Base-by-base conservation (phyloP, 1,284 basidiomycete genomes). In the Leccinum fuscescens region DNA sequence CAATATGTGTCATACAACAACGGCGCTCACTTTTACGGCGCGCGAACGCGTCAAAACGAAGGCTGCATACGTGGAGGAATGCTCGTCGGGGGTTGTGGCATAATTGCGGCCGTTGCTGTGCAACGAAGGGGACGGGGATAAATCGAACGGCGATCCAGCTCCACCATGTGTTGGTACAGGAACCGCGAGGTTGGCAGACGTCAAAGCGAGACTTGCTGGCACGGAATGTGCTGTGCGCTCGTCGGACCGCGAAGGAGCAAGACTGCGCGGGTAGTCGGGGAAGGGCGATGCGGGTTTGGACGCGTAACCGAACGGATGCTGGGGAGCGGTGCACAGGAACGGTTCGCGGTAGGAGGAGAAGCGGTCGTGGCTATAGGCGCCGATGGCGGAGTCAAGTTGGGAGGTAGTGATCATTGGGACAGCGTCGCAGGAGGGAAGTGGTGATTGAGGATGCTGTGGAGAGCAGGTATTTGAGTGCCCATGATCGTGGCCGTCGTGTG, bases 31-130 rank as follows among this genome's bases (percentile, higher is more conserved):
- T 55, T 77, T 78, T 31, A 84, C 76, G 27, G 80, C 81, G 58
- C 84, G 78, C 57, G 83, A 84, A 31, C 77, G 77, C 44, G 81
- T 79, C 24, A 74, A 67, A 22, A 81, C 66, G 62, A 86, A 86
- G 11, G 78, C 71, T 20, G 80, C 74, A 42, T 80, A 74, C 20
- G 55, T 57, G 6, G 64, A 58, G 49, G 65, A 51, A 29, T 61
- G 55, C 9, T 63, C 64, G 46, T 59, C 52, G 11, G 55, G 24
- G 8, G 35, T 20, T 17, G 17, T 20, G 17, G 17, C 55, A 54
- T 57, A 39, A 63, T 66, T 62, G 14, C 69, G 74, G 59, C 74
- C 76, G 61, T 69, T 76, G 64, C 75, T 77, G 62, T 71, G 73
- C 15, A 67, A 62, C 24, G 78, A 76, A 4, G 76, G 75, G 2